A percentile compares a stretch with the other conserved stretches of the same genome.
phyloP scores from a whole-genome alignment of 768 basidiomycete genomes.

The Agrocybe pediades region DNA sequence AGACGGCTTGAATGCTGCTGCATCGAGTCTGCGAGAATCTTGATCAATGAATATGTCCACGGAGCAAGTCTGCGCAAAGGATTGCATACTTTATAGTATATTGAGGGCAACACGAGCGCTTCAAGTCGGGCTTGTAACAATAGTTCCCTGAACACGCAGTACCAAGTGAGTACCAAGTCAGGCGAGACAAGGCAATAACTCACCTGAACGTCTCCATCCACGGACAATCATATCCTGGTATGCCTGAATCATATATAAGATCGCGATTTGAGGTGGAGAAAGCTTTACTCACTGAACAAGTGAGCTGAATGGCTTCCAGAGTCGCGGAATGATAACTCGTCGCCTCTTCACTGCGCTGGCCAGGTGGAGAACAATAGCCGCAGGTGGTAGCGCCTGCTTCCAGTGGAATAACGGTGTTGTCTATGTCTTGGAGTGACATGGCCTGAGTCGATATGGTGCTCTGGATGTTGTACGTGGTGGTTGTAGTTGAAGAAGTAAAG shows the following conservation, averaged over 20 bases:
- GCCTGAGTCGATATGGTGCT: neutral
- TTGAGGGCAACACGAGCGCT: conserved; percentile 85
- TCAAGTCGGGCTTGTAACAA: conserved; percentile 88
- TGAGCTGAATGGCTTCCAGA: conserved; percentile 49
- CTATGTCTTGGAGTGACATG: conserved; percentile 21
- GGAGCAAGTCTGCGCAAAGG: conserved; percentile 4
- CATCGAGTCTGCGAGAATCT: conserved; percentile 63
- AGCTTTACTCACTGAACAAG: conserved; percentile 46
- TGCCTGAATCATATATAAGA: conserved; percentile 46
- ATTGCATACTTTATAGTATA: conserved; percentile 83
- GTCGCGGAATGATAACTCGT: conserved; percentile 52
- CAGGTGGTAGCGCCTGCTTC: conserved; percentile 46
- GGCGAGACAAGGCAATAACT: neutral
- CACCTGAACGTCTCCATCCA: conserved; percentile 83
- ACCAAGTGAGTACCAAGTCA: neutral
- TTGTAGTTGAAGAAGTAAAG: neutral
- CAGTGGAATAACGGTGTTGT: conserved; percentile 40
- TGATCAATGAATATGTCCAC: neutral
- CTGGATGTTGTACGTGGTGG: neutral
- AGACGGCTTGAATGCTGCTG: conserved; percentile 63
- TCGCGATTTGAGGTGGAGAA: too few species aligned
- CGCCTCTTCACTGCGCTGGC: conserved; percentile 38
- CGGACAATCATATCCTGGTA: conserved; percentile 85
- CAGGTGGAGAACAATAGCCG: conserved; percentile 68
- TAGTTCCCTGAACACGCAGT: conserved; percentile 47